Percentiles rank a stretch among this genome's conserved stretches.
These are phyloP conservation scores for Trypethelium eluteriae DNA, from an alignment of 495 filamentous ascomycete species.

Conservation along the genomic window DNA sequence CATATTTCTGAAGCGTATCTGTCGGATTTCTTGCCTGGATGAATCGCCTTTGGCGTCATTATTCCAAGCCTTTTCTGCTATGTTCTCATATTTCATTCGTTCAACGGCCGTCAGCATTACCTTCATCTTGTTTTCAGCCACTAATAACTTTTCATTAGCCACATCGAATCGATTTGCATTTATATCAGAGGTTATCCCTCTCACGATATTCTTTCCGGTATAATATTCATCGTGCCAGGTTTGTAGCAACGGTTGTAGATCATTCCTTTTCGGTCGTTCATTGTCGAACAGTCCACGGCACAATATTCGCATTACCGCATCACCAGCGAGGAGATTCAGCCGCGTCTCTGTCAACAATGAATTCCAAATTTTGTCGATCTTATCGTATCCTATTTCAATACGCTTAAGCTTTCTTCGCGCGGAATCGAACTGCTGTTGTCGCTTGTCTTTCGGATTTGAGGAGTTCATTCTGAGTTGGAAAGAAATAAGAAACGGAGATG, in stretches of 20 bases:
- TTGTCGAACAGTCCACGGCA: background rate
- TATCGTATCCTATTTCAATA: background rate
- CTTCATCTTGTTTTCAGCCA: background rate
- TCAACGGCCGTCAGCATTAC: background rate
- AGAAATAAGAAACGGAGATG: too few species aligned
- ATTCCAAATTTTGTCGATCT: background rate
- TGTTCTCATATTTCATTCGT: background rate
- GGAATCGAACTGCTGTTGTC: background rate
- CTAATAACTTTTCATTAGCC: too few species aligned
- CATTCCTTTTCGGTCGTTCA: too few species aligned
- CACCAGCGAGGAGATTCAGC: background rate
- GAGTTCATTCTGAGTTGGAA: too few species aligned
- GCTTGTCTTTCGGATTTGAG: too few species aligned
- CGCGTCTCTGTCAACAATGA: background rate
- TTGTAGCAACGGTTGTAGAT: background rate
- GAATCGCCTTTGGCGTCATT: background rate
- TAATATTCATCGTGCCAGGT: background rate
- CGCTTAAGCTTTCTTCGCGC: background rate
- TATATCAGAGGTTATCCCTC: background rate
- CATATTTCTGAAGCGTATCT: background rate
- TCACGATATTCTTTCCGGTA: background rate
- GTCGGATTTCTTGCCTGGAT: background rate
- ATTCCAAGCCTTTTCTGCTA: background rate
- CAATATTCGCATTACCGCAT: background rate
- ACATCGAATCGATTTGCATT: too few species aligned